phyloP scores from a whole-genome alignment of 257 asterid species.

The Marsdenia floribunda region DNA sequence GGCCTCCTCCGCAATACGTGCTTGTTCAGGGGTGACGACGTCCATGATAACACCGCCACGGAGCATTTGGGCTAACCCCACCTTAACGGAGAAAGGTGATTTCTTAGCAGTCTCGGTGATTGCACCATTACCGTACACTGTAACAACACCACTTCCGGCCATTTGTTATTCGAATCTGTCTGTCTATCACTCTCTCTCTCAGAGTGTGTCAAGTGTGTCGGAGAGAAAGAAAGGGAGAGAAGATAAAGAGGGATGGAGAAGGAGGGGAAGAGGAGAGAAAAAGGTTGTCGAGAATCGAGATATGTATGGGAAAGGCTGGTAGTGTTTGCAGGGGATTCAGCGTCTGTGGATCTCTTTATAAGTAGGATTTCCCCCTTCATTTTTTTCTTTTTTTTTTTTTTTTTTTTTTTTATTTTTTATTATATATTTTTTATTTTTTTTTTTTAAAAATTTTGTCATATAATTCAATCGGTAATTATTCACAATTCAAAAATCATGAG shows the following conservation, averaged over 20 bases:
- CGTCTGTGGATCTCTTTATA: conserved; percentile 16
- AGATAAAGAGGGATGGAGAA: not conserved
- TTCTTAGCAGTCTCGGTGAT: conserved; percentile 70
- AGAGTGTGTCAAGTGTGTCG: not conserved
- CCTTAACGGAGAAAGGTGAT: conserved; percentile 88
- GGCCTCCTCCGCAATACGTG: conserved; percentile 93
- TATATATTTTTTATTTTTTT: not conserved
- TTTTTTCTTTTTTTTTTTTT: not conserved
- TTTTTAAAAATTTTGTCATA: too few species aligned
- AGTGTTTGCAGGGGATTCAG: conserved; percentile 22
- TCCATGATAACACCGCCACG: conserved; percentile 96
- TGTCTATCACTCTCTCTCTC: not conserved
- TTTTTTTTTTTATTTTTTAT: not conserved
- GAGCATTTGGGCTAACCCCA: conserved; percentile 94
- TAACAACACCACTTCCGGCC: conserved; percentile 91
- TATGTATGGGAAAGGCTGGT: not conserved
- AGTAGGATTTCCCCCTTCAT: not conserved
- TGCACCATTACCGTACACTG: conserved; percentile 86
- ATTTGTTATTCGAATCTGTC: conserved; percentile 17
- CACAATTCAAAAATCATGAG: too few species aligned
- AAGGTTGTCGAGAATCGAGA: conserved; percentile 8
- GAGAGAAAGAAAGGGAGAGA: not conserved
- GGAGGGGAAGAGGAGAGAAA: not conserved
- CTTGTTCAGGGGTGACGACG: conserved; percentile 84
- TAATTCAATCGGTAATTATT: too few species aligned